phyloP scores from a whole-genome alignment of 257 asterid genomes.

The Solanum appendiculatum region DNA sequence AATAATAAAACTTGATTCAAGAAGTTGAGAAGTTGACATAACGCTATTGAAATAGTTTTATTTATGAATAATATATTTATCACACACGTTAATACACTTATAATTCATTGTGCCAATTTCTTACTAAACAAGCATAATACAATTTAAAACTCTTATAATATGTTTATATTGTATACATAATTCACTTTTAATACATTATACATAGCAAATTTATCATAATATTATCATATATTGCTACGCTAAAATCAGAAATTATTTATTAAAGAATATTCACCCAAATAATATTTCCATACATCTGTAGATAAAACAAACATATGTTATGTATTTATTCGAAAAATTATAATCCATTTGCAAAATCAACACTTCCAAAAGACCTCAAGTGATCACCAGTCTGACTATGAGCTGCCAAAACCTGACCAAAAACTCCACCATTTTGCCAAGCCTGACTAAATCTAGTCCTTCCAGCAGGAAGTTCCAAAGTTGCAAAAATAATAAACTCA shows the following conservation, averaged over 20 bases:
- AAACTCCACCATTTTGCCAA: slow-evolving; percentile 58
- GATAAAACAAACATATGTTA: too few species aligned
- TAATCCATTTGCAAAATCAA: slow-evolving; percentile 49
- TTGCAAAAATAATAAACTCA: slow-evolving; percentile 54
- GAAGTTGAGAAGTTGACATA: background rate
- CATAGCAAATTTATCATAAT: too few species aligned
- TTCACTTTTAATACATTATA: too few species aligned
- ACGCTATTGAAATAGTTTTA: background rate
- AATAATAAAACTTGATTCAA: background rate
- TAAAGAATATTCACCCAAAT: background rate
- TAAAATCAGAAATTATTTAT: too few species aligned
- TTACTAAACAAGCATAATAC: too few species aligned
- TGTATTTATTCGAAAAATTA: background rate
- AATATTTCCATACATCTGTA: too few species aligned
- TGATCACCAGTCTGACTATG: slow-evolving; percentile 18
- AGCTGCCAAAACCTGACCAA: background rate
- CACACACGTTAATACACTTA: too few species aligned
- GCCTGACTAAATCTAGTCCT: slow-evolving; percentile 46
- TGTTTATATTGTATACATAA: too few species aligned
- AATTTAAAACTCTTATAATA: too few species aligned
- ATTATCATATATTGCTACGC: too few species aligned
- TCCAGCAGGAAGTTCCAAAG: slow-evolving; percentile 40
- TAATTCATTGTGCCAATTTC: background rate
- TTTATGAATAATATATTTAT: too few species aligned
- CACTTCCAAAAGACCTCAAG: slow-evolving; percentile 17